A percentile compares a stretch with the other conserved stretches of the same genome.
phyloP scores from a whole-genome alignment of 768 basidiomycete genomes.

The Suillus tomentosus region DNA sequence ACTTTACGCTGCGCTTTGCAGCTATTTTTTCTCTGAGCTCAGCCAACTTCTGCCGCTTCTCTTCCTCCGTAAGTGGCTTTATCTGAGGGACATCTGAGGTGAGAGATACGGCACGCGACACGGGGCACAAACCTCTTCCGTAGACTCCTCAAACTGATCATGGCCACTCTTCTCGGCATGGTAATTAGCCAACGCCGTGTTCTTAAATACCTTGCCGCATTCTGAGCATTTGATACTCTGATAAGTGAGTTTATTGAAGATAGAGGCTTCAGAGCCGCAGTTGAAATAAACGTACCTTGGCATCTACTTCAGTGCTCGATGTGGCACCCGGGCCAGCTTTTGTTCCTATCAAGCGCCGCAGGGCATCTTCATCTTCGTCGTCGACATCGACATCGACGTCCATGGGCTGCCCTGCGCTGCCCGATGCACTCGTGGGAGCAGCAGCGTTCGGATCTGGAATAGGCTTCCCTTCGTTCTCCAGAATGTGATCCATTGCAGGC shows the following conservation, averaged over 20 bases:
- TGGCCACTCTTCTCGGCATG: conserved; percentile 97
- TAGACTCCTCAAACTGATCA: conserved; percentile 93
- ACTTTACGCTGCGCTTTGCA: conserved; percentile 74
- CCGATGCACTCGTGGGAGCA: conserved; percentile 21
- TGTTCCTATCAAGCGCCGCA: conserved; percentile 45
- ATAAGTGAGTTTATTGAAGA: not conserved
- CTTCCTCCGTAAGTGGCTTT: conserved; percentile 93
- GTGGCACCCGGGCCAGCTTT: conserved; percentile 34
- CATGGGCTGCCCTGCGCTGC: conserved; percentile 35
- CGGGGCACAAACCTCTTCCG: conserved; percentile 69
- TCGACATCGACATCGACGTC: conserved; percentile 66
- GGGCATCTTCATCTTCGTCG: conserved; percentile 70
- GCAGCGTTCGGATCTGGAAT: conserved; percentile 62
- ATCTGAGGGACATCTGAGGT: conserved; percentile 49
- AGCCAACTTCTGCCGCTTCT: conserved; percentile 77
- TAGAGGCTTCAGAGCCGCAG: not conserved
- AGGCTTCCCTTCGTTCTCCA: conserved; percentile 76
- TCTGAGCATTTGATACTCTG: conserved; percentile 84
- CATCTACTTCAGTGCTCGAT: conserved; percentile 46
- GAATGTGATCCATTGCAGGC: conserved; percentile 86
- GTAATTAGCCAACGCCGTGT: conserved; percentile 85
- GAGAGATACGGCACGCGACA: conserved; percentile 1
- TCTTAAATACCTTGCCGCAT: conserved; percentile 86
- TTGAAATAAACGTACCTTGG: conserved; percentile 51
- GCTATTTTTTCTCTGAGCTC: conserved; percentile 82